Percentiles rank a stretch among this genome's conserved stretches.
Conservation (phyloP, 2,329 filamentous ascomycete species). For the Alternaria conjuncta region DNA sequence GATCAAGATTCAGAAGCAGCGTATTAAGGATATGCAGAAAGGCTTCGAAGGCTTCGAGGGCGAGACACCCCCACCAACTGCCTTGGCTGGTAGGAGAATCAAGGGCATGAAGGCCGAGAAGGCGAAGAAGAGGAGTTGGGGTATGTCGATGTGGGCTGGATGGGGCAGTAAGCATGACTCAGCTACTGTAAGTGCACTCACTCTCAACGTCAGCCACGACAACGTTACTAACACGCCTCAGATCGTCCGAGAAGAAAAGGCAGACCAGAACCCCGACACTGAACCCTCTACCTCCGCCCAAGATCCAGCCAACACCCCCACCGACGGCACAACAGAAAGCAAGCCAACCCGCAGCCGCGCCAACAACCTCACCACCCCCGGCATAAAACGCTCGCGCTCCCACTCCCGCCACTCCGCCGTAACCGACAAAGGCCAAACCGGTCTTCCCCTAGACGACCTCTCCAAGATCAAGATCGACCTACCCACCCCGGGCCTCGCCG, state of each 20-base stretch:
- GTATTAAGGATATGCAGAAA: slow-evolving; percentile 73
- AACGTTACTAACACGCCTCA: slow-evolving; percentile 17
- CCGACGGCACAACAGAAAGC: slow-evolving; percentile 47
- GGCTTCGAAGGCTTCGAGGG: slow-evolving; percentile 74
- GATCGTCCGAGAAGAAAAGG: slow-evolving; percentile 44
- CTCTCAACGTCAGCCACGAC: not conserved
- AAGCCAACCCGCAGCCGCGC: slow-evolving; percentile 15
- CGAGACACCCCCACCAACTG: slow-evolving; percentile 82
- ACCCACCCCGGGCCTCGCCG: slow-evolving; percentile 29
- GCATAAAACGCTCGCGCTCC: slow-evolving; percentile 28
- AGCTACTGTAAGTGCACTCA: slow-evolving; percentile 62
- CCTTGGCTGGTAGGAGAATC: slow-evolving; percentile 74
- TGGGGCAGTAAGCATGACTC: slow-evolving; percentile 93
- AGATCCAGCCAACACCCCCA: slow-evolving; percentile 4
- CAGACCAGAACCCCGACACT: slow-evolving; percentile 30
- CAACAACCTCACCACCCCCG: slow-evolving; percentile 6
- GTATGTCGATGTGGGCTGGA: slow-evolving; percentile 80
- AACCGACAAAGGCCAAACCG: slow-evolving; percentile 43
- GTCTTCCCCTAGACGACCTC: slow-evolving; percentile 27
- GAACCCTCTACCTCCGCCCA: slow-evolving; percentile 37
- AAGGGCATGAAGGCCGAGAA: slow-evolving; percentile 56
- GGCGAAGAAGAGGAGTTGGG: slow-evolving; percentile 71
- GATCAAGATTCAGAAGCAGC: slow-evolving; percentile 73
- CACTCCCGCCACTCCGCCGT: slow-evolving; percentile 40
- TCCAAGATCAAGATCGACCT: slow-evolving; percentile 27